Base-by-base conservation (phyloP, 2,329 filamentous ascomycete species). In the Colletotrichum melonis region DNA sequence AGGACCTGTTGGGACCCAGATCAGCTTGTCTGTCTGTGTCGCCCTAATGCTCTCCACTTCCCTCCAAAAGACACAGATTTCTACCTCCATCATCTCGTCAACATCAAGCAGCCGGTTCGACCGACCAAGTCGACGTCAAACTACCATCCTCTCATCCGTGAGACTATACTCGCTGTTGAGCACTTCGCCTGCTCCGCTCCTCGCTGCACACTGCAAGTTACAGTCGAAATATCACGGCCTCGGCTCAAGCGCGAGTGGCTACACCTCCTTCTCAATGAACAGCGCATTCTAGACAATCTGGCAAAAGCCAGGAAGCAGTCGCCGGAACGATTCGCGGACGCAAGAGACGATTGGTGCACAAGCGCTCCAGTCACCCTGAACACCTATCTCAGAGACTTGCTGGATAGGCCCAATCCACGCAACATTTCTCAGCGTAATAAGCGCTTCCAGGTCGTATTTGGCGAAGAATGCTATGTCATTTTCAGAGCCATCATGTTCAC, bases 351-450 rank as follows among this genome's bases (percentile, higher is more conserved):
- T 9, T 86, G 85, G 79, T 79, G 78, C 3, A 78, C 80, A 2
- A 81, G 83, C n/a, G 82, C 86, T 0, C 81, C 87, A 3, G 65
- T 77, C 7, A 88, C 88, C 12, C 79, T 91, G 4, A 85, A 86
- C 69, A 86, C 84, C 7, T 91, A 90, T 63, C 79, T 90, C 4
- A 85, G 84, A 38, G 88, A 91, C 71, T 81, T 87, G 6, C 81
- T 88, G 3, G 80, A 81, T 46, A 81, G 82, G 9, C 78, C 78
- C 0, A 75, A 72, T 2, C 72, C 78, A 0, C 81, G 86, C 57
- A 87, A 81, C 63, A 89, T 91, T 46, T 88, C 88, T 2, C 87
- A 87, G 66, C 81, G 88, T 1, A 91, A 91, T 76, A 90, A 90
- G 77, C 85, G 86, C 16, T 91, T 90, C 67, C 81, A 81, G 30